phyloP scores from a whole-genome alignment of 2,329 filamentous ascomycete species.

The Calonectria hawksworthii region DNA sequence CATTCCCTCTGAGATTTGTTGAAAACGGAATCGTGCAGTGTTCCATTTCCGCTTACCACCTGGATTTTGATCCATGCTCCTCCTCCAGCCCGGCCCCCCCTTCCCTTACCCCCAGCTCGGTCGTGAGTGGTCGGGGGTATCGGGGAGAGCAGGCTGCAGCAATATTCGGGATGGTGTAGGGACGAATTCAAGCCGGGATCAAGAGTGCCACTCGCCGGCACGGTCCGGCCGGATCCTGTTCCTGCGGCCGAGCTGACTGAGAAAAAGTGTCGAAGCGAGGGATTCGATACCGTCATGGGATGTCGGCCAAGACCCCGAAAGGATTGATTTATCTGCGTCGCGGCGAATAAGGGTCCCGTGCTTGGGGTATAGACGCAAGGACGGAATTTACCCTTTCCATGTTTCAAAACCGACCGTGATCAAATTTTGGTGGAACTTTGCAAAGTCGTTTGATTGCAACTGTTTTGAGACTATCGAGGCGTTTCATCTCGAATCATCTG shows the following conservation, averaged over 20 bases:
- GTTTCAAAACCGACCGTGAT: background rate
- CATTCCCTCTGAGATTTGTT: background rate
- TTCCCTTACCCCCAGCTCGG: too few relatives aligned
- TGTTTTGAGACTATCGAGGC: background rate
- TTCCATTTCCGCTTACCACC: slow-evolving; percentile 8
- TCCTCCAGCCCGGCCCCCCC: too few relatives aligned
- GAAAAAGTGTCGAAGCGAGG: background rate
- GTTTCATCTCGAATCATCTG: background rate
- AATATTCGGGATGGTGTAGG: slow-evolving; percentile 3
- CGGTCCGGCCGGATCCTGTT: slow-evolving; percentile 13
- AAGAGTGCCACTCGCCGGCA: slow-evolving; percentile 3
- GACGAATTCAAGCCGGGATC: slow-evolving; percentile 21
- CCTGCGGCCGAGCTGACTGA: background rate
- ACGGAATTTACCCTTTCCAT: background rate
- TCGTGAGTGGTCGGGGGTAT: slow-evolving; percentile 1
- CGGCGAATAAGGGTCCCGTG: background rate
- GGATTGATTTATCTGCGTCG: background rate
- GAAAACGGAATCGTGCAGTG: slow-evolving; percentile 9
- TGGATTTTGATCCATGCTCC: background rate
- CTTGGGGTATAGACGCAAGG: background rate
- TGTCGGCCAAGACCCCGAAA: background rate
- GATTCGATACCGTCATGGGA: background rate
- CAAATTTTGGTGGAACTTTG: background rate
- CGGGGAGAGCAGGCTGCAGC: background rate
- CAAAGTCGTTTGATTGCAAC: background rate